A percentile compares a stretch with the other conserved stretches of the same genome.
phyloP scores from a whole-genome alignment of 345 rosid species.

The Bruguiera gymnorhiza region DNA sequence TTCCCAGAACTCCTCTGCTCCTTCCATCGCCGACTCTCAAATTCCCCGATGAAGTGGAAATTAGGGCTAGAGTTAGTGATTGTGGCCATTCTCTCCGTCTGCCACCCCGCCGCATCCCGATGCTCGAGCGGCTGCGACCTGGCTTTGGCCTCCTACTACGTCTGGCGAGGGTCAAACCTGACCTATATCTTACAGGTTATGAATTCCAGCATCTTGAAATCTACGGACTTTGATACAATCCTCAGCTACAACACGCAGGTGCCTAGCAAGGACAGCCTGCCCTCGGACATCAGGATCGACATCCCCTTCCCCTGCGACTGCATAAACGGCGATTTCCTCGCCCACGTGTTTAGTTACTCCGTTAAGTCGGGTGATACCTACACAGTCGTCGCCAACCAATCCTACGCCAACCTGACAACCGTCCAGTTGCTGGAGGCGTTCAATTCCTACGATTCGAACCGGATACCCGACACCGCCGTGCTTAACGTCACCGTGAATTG shows the following conservation, averaged over 20 bases:
- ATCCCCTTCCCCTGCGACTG: constrained; percentile 78
- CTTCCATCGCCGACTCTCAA: background rate
- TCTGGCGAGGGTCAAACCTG: constrained; percentile 36
- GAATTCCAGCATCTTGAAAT: constrained; percentile 1
- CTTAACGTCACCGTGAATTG: constrained; percentile 67
- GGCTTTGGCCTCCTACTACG: constrained; percentile 68
- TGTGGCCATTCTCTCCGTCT: background rate
- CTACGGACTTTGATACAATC: constrained; percentile 14
- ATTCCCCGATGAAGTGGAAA: constrained; percentile 6
- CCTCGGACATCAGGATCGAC: constrained; percentile 27
- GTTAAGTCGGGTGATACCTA: constrained; percentile 33
- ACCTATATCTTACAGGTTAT: constrained; percentile 39
- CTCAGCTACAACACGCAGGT: constrained; percentile 36
- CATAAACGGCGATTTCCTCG: constrained; percentile 43
- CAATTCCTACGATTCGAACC: constrained; percentile 25
- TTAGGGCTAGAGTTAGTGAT: background rate
- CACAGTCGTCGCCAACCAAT: constrained; percentile 3
- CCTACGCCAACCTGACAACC: constrained; percentile 55
- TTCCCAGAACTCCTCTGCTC: background rate
- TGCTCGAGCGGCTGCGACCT: constrained; percentile 30
- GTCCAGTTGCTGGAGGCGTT: constrained; percentile 19
- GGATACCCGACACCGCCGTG: constrained; percentile 37
- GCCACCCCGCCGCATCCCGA: constrained; percentile 6
- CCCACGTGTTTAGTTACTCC: constrained; percentile 40
- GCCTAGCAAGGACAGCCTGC: constrained; percentile 38